These are phyloP conservation scores for Pinus taeda DNA, from an alignment of 75 land plant species.

Conservation along the genomic window DNA sequence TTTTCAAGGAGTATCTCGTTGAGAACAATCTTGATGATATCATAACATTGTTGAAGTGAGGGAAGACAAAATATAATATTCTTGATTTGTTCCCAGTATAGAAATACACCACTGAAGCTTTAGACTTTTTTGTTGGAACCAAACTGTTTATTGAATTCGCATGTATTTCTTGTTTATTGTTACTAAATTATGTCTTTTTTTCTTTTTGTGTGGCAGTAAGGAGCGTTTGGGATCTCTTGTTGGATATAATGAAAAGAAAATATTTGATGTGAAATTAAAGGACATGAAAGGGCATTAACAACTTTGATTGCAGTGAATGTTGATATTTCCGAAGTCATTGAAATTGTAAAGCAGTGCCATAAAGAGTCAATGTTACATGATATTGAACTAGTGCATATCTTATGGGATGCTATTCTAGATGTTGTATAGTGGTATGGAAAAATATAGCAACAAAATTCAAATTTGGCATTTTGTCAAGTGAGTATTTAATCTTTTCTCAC, in stretches of 20 bases:
- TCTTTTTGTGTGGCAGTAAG: conserved; percentile 48
- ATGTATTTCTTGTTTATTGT: not conserved
- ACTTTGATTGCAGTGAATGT: conserved; percentile 69
- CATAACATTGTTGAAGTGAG: conserved; percentile 79
- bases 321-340: conserved; percentile 84
- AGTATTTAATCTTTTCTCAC: not conserved
- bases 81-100: conserved; percentile 83
- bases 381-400: conserved; percentile 79
- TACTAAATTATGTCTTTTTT: not conserved
- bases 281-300: conserved; percentile 76
- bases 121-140: conserved; percentile 1
- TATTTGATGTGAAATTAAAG: conserved; percentile 91
- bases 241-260: conserved; percentile 87
- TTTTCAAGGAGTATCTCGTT: conserved; percentile 83
- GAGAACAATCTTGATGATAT: conserved; percentile 93
- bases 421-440: conserved; percentile 99
- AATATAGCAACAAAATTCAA: conserved; percentile 96
- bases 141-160: not conserved
- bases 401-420: conserved; percentile 97
- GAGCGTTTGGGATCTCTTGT: conserved; percentile 74
- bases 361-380: conserved; percentile 85
- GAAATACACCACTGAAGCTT: conserved; percentile 72
- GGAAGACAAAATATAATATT: conserved; percentile 91
- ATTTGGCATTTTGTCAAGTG: conserved; percentile 88
- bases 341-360: conserved; percentile 71